Evolutionary conservation across 495 filamentous ascomycete species (phyloP), one percentile per base, ranked within the genome.

Genomic region (Cercophora scortea): DNA sequence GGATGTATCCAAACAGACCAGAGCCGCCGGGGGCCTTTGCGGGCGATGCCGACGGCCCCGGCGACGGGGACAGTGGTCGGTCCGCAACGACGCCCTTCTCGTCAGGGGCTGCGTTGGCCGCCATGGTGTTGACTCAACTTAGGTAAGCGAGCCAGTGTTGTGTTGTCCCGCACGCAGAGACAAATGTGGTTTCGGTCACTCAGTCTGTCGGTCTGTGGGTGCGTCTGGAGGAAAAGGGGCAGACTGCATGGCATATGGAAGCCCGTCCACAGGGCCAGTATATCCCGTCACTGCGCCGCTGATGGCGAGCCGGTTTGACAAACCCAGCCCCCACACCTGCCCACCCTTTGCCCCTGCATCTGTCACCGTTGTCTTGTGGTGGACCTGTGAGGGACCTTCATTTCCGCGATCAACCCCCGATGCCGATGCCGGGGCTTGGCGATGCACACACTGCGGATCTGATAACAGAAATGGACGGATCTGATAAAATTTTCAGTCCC

Each of bases 351-450:
- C 25, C 5, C 25, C 25, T 25, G 25, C 25, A 25, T 25, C 25
- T 25, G 25, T 5, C 25, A 25, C 25, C 2, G 25, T 25, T 25
- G 25, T 2, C 25, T 25, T 25, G 25, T 2, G 25, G 25, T 25
- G 25, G 25, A 25, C 25, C 25, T 25, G 25, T 25, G 25, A 25
- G 25, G 25, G 25, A 25, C 25, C 25, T 25, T 25, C 25, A 25
- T 25, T 25, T 25, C 25, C 25, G 25, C 5, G 25, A 25, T 5
- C 25, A 25, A 25, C 25, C 25, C 36, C 36, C 33, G 70, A 18
- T 36, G 34, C 42, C 57, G 57, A 56, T 59, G 49, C 57, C 57
- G 57, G 41, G 55, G 53, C 57, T 59, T 59, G 57, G 57, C 57
- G 9, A 16, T 38, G 9, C 3, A 25, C 25, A 13, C 36, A 38